Evolutionary conservation across 257 asterid species (phyloP).

Genomic region (Hygrophila difformis): DNA sequence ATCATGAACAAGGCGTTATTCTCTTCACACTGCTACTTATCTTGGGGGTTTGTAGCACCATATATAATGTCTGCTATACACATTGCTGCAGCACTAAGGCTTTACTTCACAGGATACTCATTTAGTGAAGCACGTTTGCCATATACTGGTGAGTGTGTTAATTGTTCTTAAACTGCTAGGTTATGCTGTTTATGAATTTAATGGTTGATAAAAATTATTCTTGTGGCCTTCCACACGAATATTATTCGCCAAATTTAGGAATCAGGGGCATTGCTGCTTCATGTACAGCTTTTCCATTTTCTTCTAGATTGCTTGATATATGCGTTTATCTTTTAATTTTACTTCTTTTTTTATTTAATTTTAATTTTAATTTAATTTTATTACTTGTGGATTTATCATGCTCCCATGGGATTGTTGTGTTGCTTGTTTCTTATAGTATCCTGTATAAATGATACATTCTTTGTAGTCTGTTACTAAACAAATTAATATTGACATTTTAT

Average conservation of each 20-base stretch:
- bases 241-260: not conserved
- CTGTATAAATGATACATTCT: too few relatives aligned
- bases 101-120: constrained; percentile 40
- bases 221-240: too few relatives aligned
- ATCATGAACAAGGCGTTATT: constrained; percentile 92
- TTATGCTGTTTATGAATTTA: not conserved
- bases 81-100: constrained; percentile 64
- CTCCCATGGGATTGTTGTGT: not conserved
- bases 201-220: too few relatives aligned
- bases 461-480: too few relatives aligned
- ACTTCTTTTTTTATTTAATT: too few relatives aligned
- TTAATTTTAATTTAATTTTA: too few relatives aligned
- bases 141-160: constrained; percentile 47
- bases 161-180: constrained; percentile 2
- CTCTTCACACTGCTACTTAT: constrained; percentile 79
- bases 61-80: constrained; percentile 71
- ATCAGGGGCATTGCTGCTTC: not conserved
- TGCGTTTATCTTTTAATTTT: not conserved
- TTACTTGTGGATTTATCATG: not conserved
- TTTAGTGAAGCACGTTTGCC: constrained; percentile 48
- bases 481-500: too few relatives aligned
- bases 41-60: constrained; percentile 93
- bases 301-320: not conserved
- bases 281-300: constrained; percentile 8
- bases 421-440: too few relatives aligned